Base-by-base conservation (phyloP, 2,329 filamentous ascomycete species). In the Aspergillus sojae region DNA sequence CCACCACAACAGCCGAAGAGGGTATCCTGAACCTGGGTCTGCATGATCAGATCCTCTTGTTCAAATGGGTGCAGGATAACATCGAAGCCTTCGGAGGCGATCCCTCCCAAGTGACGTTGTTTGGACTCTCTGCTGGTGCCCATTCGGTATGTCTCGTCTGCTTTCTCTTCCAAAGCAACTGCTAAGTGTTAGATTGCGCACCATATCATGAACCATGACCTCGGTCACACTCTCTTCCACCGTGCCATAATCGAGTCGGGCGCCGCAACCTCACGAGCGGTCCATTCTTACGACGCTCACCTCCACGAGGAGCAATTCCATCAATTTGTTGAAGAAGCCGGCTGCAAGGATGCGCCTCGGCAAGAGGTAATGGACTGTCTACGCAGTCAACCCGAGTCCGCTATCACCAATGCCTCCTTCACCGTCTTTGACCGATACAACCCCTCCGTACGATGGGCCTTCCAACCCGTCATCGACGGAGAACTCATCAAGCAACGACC, bases 381-480 rank as follows among this genome's bases (percentile, higher is more conserved):
- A 0, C 78, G 82, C n/a, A 70, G 74, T 1, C 69, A 80, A 5
- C 74, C 80, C 0, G 74, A 73, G 10, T 66, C 73, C 0, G 67
- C 62, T 0, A 71, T 84, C 14, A 77, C 74, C 7, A 68, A 74
- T 10, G 81, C 81, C 4, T 80, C 81, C 48, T 77, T 74, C 11
- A 72, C 69, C 2, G 75, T 83, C 0, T 84, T 83, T 58, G 76
- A 81, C 59, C 75, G 75, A 46, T 83, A 82, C 65, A 82, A 82
- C 41, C 77, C 80, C 0, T 81, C 79, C 10, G 71, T 83, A 0
- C 74, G 79, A 32, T 84, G 82, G 82, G 81, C 90, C 0, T 92
- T 91, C 77, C 90, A 91, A 69, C 89, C 89, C 9, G 86, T 89
- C 41, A 85, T 92, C 62, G 89, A 91, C 70, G 84, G 84, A 4